A percentile compares a stretch with the other conserved stretches of the same genome.
Evolutionary conservation across 1,139 yeast species (phyloP).

Genomic region (Kodamaea fungicola): DNA sequence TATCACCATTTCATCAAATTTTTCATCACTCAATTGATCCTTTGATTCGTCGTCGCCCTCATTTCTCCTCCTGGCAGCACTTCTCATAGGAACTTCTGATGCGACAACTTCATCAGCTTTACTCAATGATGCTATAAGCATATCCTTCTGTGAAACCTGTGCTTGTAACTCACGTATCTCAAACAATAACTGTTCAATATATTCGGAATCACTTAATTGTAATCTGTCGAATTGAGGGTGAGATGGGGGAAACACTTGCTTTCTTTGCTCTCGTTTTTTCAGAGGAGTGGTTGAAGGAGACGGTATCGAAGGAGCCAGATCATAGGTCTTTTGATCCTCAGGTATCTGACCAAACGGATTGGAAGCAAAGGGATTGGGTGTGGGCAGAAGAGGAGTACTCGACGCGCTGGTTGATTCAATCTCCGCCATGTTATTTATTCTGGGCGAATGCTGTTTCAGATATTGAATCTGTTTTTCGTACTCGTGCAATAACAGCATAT

Average conservation of each 20-base stretch:
- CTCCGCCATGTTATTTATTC: not conserved
- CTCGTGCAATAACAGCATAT: constrained; percentile 1
- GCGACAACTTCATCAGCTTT: not conserved
- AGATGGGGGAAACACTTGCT: constrained; percentile 25
- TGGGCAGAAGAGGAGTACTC: not conserved
- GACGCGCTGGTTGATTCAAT: not conserved
- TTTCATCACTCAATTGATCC: too few species aligned
- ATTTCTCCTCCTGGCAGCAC: not conserved
- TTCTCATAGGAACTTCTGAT: not conserved
- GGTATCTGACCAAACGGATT: not conserved
- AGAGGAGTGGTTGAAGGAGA: not conserved
- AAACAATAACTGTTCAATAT: constrained; percentile 33
- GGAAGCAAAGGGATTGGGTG: constrained; percentile 1
- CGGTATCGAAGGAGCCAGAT: too few species aligned
- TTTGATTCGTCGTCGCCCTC: not conserved
- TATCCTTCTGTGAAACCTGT: constrained; percentile 5
- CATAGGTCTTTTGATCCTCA: too few species aligned
- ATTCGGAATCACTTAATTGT: constrained; percentile 27
- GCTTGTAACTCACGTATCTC: constrained; percentile 35
- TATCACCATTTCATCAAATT: too few species aligned
- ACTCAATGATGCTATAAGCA: constrained; percentile 13
- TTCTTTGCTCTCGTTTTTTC: not conserved
- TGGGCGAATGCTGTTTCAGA: not conserved
- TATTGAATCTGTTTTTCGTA: constrained; percentile 1
- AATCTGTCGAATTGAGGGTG: constrained; percentile 36